Base-by-base conservation (phyloP, 495 filamentous ascomycete species). In the Podospora fimiseda region DNA sequence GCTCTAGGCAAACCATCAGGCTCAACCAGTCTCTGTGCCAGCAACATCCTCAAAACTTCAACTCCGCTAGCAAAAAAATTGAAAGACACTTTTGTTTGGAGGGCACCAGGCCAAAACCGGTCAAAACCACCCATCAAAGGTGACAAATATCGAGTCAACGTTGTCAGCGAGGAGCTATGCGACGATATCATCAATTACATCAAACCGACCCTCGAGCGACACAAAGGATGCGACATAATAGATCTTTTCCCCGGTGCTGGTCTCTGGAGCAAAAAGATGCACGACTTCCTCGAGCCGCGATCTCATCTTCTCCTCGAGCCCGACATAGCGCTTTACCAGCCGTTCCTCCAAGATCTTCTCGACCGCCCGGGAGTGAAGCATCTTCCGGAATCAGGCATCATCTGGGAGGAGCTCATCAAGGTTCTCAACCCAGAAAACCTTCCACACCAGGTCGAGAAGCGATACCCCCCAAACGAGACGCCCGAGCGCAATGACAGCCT, bases 241-340 rank as follows among this genome's bases (percentile, higher is more conserved):
- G 92, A 97, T 61, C 70, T 95, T 37, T 86, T 88, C 70, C 92
- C 92, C 1, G 88, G 88, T 20, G 58, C 64, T 18, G 88, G 89
- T 13, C 27, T 92, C 7, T 88, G 81, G 74, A 96, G 91, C 8
- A 70, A 74, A 4, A 87, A 85, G 58, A 60, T 96, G 4, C 82
- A 94, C 60, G 77, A 89, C 1, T 70, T 74, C 36, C 70, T 97
- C 27, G 67, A 86, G 57, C 92, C 92, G 15, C 80, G 86, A 43
- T 81, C 77, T 0, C 92, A 97, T 74, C 68, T 96, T 24, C 70
- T 97, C 45, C 65, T 96, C 52, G 89, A 95, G 55, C 83, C 83
- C 1, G 74, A 82, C 42, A 52, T 69, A 1, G 51, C 67, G 0
- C 22, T 67, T 7, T 88, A 86, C 64, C 51, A 70, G 8, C 72